phyloP scores from a whole-genome alignment of 2,329 filamentous ascomycete genomes.

The Xylaria sp. region DNA sequence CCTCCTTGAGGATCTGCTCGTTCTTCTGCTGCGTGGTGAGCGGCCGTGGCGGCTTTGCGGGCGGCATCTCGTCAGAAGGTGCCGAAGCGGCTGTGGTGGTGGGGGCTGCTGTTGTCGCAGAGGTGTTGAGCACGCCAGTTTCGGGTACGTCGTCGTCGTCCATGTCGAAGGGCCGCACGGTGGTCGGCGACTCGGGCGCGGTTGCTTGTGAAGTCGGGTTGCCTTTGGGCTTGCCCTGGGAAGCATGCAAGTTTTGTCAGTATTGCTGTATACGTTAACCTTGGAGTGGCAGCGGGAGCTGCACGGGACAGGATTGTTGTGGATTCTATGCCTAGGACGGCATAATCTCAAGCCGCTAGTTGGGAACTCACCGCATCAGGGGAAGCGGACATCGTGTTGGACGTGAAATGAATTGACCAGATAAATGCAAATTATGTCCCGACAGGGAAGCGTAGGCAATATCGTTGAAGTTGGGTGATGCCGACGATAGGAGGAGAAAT shows the following conservation, averaged over 20 bases:
- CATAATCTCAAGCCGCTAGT: conserved; percentile 36
- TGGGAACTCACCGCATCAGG: conserved; percentile 48
- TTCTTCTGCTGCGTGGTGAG: conserved; percentile 85
- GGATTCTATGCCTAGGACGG: conserved; percentile 28
- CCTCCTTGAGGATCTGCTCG: conserved; percentile 88
- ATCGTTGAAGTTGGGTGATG: conserved; percentile 7
- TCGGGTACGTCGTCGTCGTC: conserved; percentile 78
- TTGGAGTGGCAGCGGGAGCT: background rate
- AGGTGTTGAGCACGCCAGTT: conserved; percentile 61
- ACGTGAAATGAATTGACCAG: conserved; percentile 8
- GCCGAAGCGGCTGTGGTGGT: conserved; percentile 49
- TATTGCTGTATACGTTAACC: background rate
- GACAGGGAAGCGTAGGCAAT: conserved; percentile 12
- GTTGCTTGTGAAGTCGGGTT: conserved; percentile 49
- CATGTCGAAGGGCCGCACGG: conserved; percentile 72
- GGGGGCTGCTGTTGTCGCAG: conserved; percentile 47
- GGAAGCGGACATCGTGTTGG: conserved; percentile 49
- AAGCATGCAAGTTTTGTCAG: conserved; percentile 34
- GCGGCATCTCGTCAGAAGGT: conserved; percentile 56
- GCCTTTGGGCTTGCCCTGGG: conserved; percentile 56
- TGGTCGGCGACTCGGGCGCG: conserved; percentile 73
- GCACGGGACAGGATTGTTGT: conserved; percentile 16
- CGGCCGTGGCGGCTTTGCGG: conserved; percentile 87
- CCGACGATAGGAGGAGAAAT: conserved; percentile 7
- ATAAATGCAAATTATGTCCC: conserved; percentile 26